These are phyloP conservation scores for Citrus cavaleriei DNA, from an alignment of 345 rosid species.

Conservation along the genomic window DNA sequence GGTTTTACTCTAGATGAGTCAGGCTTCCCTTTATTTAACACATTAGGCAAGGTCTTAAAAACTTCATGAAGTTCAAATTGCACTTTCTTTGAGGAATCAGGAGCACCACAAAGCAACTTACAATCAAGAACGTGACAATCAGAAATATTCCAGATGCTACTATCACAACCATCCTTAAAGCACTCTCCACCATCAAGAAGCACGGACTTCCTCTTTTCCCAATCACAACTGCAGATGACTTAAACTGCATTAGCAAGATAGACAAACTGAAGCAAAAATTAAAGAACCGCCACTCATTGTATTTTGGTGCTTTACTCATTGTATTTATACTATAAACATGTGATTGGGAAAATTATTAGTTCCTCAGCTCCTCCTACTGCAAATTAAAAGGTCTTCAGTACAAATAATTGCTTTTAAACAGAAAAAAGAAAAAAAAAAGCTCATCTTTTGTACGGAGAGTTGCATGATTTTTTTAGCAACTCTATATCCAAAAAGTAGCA, in stretches of 20 bases:
- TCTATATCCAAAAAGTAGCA: too few relatives aligned
- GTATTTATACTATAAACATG: too few relatives aligned
- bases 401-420: too few relatives aligned
- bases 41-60: slow-evolving; percentile 70
- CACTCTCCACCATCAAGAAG: slow-evolving; percentile 34
- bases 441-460: too few relatives aligned
- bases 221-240: slow-evolving; percentile 77
- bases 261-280: not conserved
- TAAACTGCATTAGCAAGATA: slow-evolving; percentile 17
- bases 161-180: slow-evolving; percentile 28
- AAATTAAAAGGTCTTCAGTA: not conserved
- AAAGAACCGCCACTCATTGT: not conserved
- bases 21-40: slow-evolving; percentile 26
- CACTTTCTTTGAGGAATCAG: slow-evolving; percentile 49
- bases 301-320: too few relatives aligned
- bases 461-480: too few relatives aligned
- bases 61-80: slow-evolving; percentile 78
- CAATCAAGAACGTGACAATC: slow-evolving; percentile 87
- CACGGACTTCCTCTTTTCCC: slow-evolving; percentile 61
- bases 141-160: slow-evolving; percentile 53
- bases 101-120: slow-evolving; percentile 42
- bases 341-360: not conserved
- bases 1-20: slow-evolving; percentile 50
- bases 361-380: not conserved
- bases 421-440: too few relatives aligned